Evolutionary conservation across 306 rosid species (phyloP), one percentile per base, ranked within the genome.

Genomic region (Vicia faba): DNA sequence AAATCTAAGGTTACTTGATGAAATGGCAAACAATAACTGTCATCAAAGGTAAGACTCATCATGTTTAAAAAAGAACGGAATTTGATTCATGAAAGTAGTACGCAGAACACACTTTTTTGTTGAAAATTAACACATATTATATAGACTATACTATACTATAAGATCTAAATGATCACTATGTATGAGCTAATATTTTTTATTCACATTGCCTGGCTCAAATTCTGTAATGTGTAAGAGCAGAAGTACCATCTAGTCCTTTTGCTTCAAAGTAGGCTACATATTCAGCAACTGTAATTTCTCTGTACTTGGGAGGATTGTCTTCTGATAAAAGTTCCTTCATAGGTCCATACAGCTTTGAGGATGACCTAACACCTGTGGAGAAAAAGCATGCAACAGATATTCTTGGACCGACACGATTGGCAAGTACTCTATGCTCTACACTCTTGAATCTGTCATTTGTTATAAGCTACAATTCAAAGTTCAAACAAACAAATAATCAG

Each of bases 271-370:
- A 36, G 9, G 29, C 11, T 1, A 16, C 14, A 26, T 70, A 86
- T 0, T 79, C 87, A 25, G 46, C 36, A 11, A 70, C 14, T 2
- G 78, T 80, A 2, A 49, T 78, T 46, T 61, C 83, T 55, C 70
- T 68, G 7, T 82, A 89, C n/a, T 64, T 79, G 0, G 88, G 83
- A 49, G 86, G 87, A 18, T 79, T 71, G 2, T 79, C 71, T 77
- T 84, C 83, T 0, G 82, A 81, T 59, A 81, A 20, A 6, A 86
- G 49, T 16, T 89, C 88, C 54, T 86, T 73, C 8, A 86, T 84
- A 1, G 90, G 88, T 57, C 84, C 84, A 61, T 60, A 75, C 13
- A 14, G 9, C 58, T 38, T 74, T 0, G 68, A 71, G 3, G 50
- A 43, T 16, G 56, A 13, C 54, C 4, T 6, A 5, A 11, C 2